These are phyloP conservation scores for Cudoniella acicularis DNA, from an alignment of 495 filamentous ascomycete genomes.

Conservation along the genomic window DNA sequence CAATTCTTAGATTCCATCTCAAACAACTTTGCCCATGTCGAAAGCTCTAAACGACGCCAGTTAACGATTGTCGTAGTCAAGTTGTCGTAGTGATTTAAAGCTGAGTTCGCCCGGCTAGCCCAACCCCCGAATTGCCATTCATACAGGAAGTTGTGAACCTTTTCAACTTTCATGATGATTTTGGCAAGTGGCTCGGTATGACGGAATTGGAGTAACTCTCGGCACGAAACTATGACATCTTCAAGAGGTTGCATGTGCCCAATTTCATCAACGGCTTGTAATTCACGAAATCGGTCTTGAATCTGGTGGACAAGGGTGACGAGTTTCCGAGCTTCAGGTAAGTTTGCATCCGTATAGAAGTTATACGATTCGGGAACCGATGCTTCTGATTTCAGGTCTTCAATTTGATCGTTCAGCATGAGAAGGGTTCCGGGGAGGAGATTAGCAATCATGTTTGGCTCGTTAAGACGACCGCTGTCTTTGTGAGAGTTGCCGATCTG, in stretches of 20 bases:
- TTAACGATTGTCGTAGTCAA: conserved; percentile 71
- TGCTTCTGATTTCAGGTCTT: conserved; percentile 43
- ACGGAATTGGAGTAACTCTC: conserved; percentile 66
- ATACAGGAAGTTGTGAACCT: conserved; percentile 73
- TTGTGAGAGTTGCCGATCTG: conserved; percentile 17
- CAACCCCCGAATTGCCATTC: conserved; percentile 86
- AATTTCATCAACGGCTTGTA: conserved; percentile 58
- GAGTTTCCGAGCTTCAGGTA: conserved; percentile 67
- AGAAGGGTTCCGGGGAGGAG: conserved; percentile 65
- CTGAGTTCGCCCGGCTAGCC: conserved; percentile 75
- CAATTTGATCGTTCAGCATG: conserved; percentile 53
- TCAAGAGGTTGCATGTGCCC: conserved; percentile 55
- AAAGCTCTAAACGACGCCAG: conserved; percentile 88
- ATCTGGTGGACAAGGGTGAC: conserved; percentile 61
- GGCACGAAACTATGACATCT: conserved; percentile 71
- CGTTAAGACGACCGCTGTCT: background rate
- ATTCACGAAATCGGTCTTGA: conserved; percentile 63
- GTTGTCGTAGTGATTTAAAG: conserved; percentile 61
- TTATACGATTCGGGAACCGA: conserved; percentile 56
- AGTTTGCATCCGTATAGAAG: conserved; percentile 82
- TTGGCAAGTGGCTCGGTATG: conserved; percentile 85
- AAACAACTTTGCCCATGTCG: conserved; percentile 87
- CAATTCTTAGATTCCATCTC: conserved; percentile 77
- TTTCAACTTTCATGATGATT: conserved; percentile 78
- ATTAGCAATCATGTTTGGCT: conserved; percentile 34